Percentiles rank a stretch among this genome's conserved stretches.
phyloP scores from a whole-genome alignment of 352 stramenopile species.

The Phytophthora idaei region DNA sequence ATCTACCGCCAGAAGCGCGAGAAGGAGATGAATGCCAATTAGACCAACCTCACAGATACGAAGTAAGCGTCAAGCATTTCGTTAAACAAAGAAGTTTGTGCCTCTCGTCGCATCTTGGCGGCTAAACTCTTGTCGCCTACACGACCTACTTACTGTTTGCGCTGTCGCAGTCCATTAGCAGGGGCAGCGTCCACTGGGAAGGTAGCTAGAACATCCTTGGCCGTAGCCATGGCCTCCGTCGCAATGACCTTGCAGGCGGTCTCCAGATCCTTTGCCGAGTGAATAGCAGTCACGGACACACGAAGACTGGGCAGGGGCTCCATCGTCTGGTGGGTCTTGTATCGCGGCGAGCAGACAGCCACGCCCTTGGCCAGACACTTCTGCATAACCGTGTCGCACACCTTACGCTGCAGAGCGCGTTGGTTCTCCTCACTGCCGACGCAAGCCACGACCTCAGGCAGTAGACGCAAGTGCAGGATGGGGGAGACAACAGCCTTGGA shows the following conservation, averaged over 20 bases:
- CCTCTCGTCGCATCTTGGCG: too few relatives aligned
- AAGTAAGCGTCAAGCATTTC: conserved; percentile 22
- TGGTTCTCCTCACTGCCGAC: conserved; percentile 56
- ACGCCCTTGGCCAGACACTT: conserved; percentile 67
- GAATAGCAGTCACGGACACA: conserved; percentile 75
- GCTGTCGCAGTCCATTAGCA: conserved; percentile 44
- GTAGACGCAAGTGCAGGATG: conserved; percentile 71
- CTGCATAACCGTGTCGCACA: conserved; percentile 72
- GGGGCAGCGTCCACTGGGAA: conserved; percentile 32
- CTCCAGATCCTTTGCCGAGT: conserved; percentile 62
- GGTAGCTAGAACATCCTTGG: conserved; percentile 48
- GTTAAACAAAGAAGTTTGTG: conserved; percentile 11
- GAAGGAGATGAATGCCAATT: conserved; percentile 44
- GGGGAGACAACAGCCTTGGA: conserved; percentile 69
- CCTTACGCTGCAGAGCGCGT: conserved; percentile 51
- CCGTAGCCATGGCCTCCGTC: conserved; percentile 57
- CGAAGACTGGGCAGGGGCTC: conserved; percentile 77
- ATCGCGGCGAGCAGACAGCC: conserved; percentile 73
- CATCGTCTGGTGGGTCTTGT: conserved; percentile 67
- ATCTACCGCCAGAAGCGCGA: conserved; percentile 67
- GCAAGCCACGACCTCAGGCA: conserved; percentile 44
- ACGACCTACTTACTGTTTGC: conserved; percentile 37
- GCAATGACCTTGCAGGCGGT: conserved; percentile 62
- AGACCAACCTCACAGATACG: neutral
- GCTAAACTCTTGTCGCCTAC: neutral